These are phyloP conservation scores for Kwoniella europaea DNA, from an alignment of 768 basidiomycete species.

Conservation along the genomic window DNA sequence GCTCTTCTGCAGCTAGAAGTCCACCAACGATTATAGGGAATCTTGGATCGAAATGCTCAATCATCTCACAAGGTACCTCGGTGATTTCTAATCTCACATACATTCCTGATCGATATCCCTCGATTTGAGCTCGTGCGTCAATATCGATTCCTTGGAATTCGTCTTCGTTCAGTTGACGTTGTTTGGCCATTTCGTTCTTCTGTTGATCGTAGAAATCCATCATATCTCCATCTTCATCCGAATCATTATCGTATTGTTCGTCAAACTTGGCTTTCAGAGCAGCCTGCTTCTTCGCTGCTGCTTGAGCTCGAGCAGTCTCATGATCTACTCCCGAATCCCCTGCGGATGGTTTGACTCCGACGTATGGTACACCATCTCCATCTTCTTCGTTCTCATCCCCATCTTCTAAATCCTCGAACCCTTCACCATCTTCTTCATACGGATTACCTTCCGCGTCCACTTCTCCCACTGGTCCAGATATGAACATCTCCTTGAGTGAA, in stretches of 20 bases:
- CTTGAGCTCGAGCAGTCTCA: slow-evolving; percentile 57
- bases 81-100: slow-evolving; percentile 91
- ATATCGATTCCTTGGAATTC: slow-evolving; percentile 82
- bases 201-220: slow-evolving; percentile 87
- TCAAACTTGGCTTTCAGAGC: slow-evolving; percentile 92
- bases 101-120: slow-evolving; percentile 85
- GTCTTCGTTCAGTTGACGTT: slow-evolving; percentile 77
- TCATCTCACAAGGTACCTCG: slow-evolving; percentile 85
- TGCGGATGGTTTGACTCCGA: slow-evolving; percentile 58
- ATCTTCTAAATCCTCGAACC: slow-evolving; percentile 58
- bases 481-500: slow-evolving; percentile 84
- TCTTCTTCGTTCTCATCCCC: slow-evolving; percentile 59
- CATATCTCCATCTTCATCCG: slow-evolving; percentile 64
- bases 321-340: slow-evolving; percentile 34
- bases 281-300: slow-evolving; percentile 83
- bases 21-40: slow-evolving; percentile 94
- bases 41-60: slow-evolving; percentile 87
- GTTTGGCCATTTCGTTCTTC: slow-evolving; percentile 87
- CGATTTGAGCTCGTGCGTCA: slow-evolving; percentile 78
- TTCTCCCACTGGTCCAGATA: slow-evolving; percentile 67
- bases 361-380: slow-evolving; percentile 58
- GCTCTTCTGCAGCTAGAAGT: slow-evolving; percentile 83
- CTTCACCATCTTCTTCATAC: slow-evolving; percentile 58
- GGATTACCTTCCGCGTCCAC: slow-evolving; percentile 51
- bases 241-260: slow-evolving; percentile 91